A percentile compares a stretch with the other conserved stretches of the same genome.
Conservation (phyloP, 148 eudicot genomes). For the Polygonum maritimum region DNA sequence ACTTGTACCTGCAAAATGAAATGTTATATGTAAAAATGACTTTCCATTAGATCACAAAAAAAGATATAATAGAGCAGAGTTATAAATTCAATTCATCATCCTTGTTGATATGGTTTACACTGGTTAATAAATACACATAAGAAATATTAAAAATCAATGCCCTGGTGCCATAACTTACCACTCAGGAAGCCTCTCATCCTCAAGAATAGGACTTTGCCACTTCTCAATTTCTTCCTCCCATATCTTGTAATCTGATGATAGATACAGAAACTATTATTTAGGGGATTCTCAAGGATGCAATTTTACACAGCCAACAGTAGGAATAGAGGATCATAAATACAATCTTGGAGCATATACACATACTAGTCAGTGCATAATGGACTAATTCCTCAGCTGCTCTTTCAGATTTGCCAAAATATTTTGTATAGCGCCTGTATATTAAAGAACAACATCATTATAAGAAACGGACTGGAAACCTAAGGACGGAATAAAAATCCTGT, state of each 20-base stretch:
- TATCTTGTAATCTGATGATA: conserved; percentile 64
- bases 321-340: not conserved
- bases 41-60: not conserved
- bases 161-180: conserved; percentile 41
- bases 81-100: not conserved
- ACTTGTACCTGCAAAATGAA: conserved; percentile 71
- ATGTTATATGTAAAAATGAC: not conserved
- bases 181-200: conserved; percentile 81
- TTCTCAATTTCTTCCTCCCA: conserved; percentile 99
- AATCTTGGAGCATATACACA: conserved; percentile 16
- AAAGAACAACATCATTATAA: not conserved
- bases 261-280: not conserved
- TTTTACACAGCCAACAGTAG: not conserved
- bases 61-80: not conserved
- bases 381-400: conserved; percentile 73
- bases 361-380: conserved; percentile 89
- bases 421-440: conserved; percentile 78
- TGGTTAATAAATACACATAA: not conserved
- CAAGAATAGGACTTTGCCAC: conserved; percentile 92
- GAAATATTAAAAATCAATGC: not conserved
- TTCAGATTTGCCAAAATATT: conserved; percentile 82
- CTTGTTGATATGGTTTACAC: not conserved
- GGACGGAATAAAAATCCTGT: not conserved
- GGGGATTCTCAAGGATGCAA: not conserved
- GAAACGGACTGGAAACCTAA: not conserved